Conservation (phyloP, 352 stramenopile species). For the Phytophthora megakarya region DNA sequence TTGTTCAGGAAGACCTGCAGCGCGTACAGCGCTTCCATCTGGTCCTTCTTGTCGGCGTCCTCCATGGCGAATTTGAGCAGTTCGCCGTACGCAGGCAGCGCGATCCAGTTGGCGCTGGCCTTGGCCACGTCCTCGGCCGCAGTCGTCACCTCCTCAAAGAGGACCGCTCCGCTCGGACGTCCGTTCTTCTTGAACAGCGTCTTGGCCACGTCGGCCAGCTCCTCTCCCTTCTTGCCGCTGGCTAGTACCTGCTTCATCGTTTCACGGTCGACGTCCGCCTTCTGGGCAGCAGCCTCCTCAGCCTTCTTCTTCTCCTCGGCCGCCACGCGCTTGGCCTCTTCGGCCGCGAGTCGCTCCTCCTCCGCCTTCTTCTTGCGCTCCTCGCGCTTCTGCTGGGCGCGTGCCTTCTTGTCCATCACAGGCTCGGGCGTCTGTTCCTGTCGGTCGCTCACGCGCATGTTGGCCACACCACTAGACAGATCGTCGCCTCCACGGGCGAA, state of each 20-base stretch:
- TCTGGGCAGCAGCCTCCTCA: conserved; percentile 52
- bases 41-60: conserved; percentile 57
- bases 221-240: conserved; percentile 69
- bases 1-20: conserved; percentile 77
- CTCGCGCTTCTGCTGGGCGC: conserved; percentile 65
- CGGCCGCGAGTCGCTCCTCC: conserved; percentile 65
- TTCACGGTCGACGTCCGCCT: conserved; percentile 56
- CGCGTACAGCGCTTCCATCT: conserved; percentile 77
- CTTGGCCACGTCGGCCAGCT: conserved; percentile 58
- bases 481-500: conserved; percentile 44
- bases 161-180: conserved; percentile 45
- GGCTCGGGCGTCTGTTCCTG: conserved; percentile 30
- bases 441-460: conserved; percentile 47
- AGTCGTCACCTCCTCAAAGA: conserved; percentile 61
- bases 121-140: conserved; percentile 71
- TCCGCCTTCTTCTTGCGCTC: conserved; percentile 86
- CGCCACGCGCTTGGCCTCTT: conserved; percentile 68
- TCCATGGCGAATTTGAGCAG: conserved; percentile 65
- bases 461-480: conserved; percentile 45
- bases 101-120: conserved; percentile 82
- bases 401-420: conserved; percentile 58
- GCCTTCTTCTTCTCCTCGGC: conserved; percentile 61
- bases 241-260: conserved; percentile 68
- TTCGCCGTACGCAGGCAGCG: conserved; percentile 59
- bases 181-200: conserved; percentile 53